phyloP scores from a whole-genome alignment of 768 basidiomycete species.

The Podaxis carcinomalis region DNA sequence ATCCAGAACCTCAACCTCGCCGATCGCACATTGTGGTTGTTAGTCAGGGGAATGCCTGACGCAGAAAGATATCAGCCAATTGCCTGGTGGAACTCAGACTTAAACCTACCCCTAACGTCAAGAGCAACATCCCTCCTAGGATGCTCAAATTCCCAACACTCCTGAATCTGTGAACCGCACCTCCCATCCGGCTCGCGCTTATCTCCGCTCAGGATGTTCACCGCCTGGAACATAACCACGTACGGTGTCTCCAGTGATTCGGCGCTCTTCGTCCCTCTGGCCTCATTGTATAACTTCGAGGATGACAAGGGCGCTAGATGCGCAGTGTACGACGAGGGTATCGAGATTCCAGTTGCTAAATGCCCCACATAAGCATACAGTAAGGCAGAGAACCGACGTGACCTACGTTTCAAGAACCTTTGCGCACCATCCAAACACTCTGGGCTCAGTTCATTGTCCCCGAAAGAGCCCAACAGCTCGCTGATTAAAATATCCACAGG shows the following conservation, averaged over 20 bases:
- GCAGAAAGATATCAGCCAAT: background rate
- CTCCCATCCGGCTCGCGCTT: conserved; percentile 53
- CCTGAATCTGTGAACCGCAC: conserved; percentile 83
- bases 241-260: conserved; percentile 92
- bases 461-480: conserved; percentile 95
- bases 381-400: background rate
- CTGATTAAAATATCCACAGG: conserved; percentile 91
- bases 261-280: conserved; percentile 54
- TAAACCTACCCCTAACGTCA: conserved; percentile 59
- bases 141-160: conserved; percentile 98
- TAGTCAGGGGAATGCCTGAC: conserved; percentile 85
- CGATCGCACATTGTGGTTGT: conserved; percentile 91
- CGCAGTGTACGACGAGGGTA: conserved; percentile 94
- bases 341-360: conserved; percentile 88
- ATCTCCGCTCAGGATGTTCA: conserved; percentile 84
- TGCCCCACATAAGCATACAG: background rate
- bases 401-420: conserved; percentile 87
- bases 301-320: conserved; percentile 93
- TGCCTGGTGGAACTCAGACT: background rate
- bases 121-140: conserved; percentile 77
- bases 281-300: conserved; percentile 87
- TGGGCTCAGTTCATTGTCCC: conserved; percentile 97
- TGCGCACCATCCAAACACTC: conserved; percentile 96
- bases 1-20: conserved; percentile 87
- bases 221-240: conserved; percentile 97